Evolutionary conservation across 768 basidiomycete species (phyloP), one percentile per base, ranked within the genome.

Genomic region (Russula virescens): DNA sequence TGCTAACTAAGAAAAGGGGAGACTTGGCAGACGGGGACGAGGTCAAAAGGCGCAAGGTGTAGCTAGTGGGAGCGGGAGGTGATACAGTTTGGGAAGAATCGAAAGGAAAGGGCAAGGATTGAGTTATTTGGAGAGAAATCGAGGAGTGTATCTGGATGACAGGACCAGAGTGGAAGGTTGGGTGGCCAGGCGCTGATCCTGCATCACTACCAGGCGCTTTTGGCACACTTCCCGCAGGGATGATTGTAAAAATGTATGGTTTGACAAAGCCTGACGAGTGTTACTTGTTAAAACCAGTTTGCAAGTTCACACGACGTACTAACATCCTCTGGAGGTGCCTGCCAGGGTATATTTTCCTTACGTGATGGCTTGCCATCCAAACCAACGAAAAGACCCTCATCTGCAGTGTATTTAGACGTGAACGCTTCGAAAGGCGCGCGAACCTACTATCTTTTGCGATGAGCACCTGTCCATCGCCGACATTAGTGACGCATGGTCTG

Each of bases 311-410:
- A n/a, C 18, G 35, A 47, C 66, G 55, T 66, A 88, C 91, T 79
- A 28, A 88, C 79, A 64, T 96, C 94, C 69, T 95, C 92, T 25
- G 91, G 91, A 51, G 86, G 80, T n/a, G 82, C 80, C 1, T 86
- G 83, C 88, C 91, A 94, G 63, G 83, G 82, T 18, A 95, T 80
- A 19, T 77, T 76, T 10, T 74, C 68, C 2, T 75, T 67, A 42
- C 82, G 77, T 0, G 82, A 79, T 9, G 78, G 71, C 66, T 81
- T 85, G 0, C 82, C 87, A 64, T 87, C 83, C 7, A 75, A 63
- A 13, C 83, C 84, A 61, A 94, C 73, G 59, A 89, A 80, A 23
- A 87, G 71, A 1, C 87, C 91, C 58, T 86, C 81, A 65, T 84
- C 92, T 94, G 64, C 7, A 48, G 28, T 23, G 28, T 23, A 14